Evolutionary conservation across 441 rosid genomes (phyloP).

Genomic region (Populus hybrid): DNA sequence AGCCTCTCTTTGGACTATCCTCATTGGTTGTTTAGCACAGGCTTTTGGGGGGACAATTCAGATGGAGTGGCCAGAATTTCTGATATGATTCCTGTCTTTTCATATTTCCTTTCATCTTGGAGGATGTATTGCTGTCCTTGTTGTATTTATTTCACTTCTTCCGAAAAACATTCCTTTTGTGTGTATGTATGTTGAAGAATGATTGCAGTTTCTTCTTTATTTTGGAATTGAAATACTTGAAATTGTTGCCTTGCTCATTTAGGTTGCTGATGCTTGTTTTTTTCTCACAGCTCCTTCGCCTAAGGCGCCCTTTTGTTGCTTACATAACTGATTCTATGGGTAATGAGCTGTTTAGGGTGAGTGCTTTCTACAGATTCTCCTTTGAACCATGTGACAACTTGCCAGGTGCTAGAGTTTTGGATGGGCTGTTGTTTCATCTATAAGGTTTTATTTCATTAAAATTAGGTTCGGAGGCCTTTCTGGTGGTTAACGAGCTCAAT

Average conservation of each 20-base stretch:
- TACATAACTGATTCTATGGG: conserved; percentile 70
- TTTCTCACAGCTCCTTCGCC: conserved; percentile 65
- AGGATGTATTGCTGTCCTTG: neutral
- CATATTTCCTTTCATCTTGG: neutral
- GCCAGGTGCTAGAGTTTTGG: conserved; percentile 16
- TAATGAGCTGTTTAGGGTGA: conserved; percentile 78
- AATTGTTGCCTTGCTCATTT: conserved; percentile 1
- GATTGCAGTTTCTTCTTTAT: neutral
- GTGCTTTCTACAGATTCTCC: conserved; percentile 18
- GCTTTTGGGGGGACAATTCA: neutral
- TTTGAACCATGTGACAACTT: conserved; percentile 13
- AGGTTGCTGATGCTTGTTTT: neutral
- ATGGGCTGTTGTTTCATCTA: conserved; percentile 24
- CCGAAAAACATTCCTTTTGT: neutral
- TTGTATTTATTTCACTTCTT: neutral
- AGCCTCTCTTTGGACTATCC: neutral
- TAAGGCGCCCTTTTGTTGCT: conserved; percentile 91
- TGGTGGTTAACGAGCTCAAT: conserved; percentile 99
- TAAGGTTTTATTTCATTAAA: conserved; percentile 23
- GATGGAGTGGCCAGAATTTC: neutral
- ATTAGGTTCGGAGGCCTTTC: conserved; percentile 91
- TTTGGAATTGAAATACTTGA: neutral
- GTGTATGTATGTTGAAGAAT: neutral
- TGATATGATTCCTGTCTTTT: neutral
- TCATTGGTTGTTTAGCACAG: neutral